Evolutionary conservation across 805 yeast genomes (phyloP), one percentile per base, ranked within the genome.

Genomic region (Yarrowia bubula): DNA sequence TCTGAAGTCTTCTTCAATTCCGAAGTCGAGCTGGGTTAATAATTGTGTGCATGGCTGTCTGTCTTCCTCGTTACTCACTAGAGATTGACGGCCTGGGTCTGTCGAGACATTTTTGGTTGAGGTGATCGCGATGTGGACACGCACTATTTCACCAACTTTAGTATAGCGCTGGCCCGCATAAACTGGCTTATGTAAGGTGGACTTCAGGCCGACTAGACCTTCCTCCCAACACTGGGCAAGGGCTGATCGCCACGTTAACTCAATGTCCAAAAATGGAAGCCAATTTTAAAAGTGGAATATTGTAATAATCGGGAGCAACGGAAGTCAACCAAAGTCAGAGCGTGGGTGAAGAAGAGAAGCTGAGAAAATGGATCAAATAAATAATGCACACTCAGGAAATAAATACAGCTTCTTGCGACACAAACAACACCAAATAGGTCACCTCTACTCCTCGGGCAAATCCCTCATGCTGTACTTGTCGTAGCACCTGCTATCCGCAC

Each of bases 1-100:
- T 74, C 77, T 2, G 74, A 68, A 39, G 72, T 68, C 47, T 65
- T 68, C 63, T 74, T 74, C 66, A 74, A 64, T 38, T 75, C 76
- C 13, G 70, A 38, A 9, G 69, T 39, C 13, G 76, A 74, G 57
- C 75, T 72, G 47, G n/a, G 61, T 60, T 66, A 67, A 65, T 41
- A n/a, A 22, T 37, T 41, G 44, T 18, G 18, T n/a, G 11, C 1
- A 2, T 4, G 7, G 10, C 18, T 9, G 37, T 10, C 17, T n/a
- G 10, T 6, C 15, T 3, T 14, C 7, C 3, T 14, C n/a, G n/a
- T 22, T 9, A 68, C 70, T 38, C 67, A 69, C 71, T 69, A 69
- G 38, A 69, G 58, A 51, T 69, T 69, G 32, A 69, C 41, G 22
- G 57, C 35, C 65, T 61, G 57, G 44, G 55, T 48, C 65, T 61